Base-by-base conservation (phyloP, 2,329 filamentous ascomycete genomes). In the Colletotrichum euphorbiae region DNA sequence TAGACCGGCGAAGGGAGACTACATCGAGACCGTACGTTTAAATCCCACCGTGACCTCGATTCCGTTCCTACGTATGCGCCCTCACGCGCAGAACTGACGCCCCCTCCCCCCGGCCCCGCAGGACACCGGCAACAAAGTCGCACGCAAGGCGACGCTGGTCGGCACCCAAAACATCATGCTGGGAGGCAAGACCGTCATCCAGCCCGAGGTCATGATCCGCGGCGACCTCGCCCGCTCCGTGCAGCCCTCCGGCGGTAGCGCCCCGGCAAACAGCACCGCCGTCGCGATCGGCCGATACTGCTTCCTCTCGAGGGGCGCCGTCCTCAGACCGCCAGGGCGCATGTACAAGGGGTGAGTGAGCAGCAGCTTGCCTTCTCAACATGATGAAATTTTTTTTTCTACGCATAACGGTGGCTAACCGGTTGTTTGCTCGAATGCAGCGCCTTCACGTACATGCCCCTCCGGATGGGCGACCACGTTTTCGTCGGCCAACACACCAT, bases 121-220 rank as follows among this genome's bases (percentile, higher is more conserved):
- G 94, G 95, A 98, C 81, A 97, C 94, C 3, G 96, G 96, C 73
- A 99, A 99, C 87, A 98, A 98, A 83, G 96, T 99, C 75, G 95
- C 94, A 43, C 93, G 96, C 72, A 93, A 93, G 73, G 93, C 93
- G 70, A 90, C 91, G 77, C 93, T 99, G 73, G 92, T 97, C 75
- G 96, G 96, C 75, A 98, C 95, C 21, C 94, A 97, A 74, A 97
- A 98, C 81, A 98, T 99, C 81, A 97, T 97, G 80, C 91, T 99
- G 2, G 96, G 94, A 73, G 96, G 96, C 71, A 97, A 93, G 81
- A 97, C 94, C 1, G 93, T 98, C 70, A 97, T 99, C 76, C 94
- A 97, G 85, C 91, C 94, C 70, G 94, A 97, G 76, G 95, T 94
- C 74, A 94, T 96, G 80, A 93, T 99, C 76, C 91, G 96, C 54